These are phyloP conservation scores for Senecio squalidus DNA, from an alignment of 140 eudicot species.

Conservation along the genomic window DNA sequence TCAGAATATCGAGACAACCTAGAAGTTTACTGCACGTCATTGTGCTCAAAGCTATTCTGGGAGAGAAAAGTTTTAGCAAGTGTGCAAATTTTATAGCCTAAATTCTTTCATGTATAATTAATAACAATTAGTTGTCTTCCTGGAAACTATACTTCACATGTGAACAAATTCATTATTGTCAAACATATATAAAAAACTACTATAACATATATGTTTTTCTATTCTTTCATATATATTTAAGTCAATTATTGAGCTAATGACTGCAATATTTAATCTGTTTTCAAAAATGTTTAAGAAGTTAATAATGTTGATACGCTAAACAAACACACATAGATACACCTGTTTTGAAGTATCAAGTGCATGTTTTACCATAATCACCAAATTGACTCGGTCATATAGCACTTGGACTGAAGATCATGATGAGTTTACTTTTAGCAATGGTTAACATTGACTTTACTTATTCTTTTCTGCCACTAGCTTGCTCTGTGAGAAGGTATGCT, in stretches of 20 bases:
- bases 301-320: background rate
- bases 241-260: background rate
- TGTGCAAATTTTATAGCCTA: background rate
- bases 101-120: background rate
- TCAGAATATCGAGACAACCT: conserved; percentile 13
- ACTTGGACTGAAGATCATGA: background rate
- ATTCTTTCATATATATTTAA: background rate
- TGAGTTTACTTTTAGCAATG: background rate
- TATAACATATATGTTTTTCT: background rate
- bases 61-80: background rate
- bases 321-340: background rate
- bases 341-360: background rate
- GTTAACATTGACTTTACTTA: background rate
- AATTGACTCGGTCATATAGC: background rate
- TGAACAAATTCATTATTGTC: background rate
- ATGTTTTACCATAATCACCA: background rate
- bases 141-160: background rate
- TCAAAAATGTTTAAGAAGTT: background rate
- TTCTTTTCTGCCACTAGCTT: background rate
- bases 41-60: background rate
- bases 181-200: background rate
- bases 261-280: background rate
- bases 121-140: background rate
- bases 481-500: background rate
- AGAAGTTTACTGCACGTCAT: conserved; percentile 3